phyloP scores from a whole-genome alignment of 202 grass and related monocot genomes.

The Elaeis oleifera region DNA sequence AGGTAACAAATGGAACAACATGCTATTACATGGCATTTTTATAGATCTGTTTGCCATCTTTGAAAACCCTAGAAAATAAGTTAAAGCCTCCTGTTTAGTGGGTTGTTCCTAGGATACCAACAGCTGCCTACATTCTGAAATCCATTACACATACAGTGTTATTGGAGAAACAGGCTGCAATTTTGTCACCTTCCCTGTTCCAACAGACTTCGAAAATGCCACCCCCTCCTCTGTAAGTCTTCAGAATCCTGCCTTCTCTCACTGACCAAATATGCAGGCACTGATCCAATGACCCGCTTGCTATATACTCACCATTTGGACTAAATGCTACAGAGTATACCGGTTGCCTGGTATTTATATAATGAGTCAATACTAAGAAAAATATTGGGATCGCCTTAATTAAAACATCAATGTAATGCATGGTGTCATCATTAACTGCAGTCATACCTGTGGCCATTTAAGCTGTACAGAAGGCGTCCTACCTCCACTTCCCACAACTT shows the following conservation, averaged over 20 bases:
- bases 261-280: constrained; percentile 96
- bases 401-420: constrained; percentile 1
- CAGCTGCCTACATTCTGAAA: constrained; percentile 55
- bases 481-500: constrained; percentile 92
- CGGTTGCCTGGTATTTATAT: constrained; percentile 47
- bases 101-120: too few relatives aligned
- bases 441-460: constrained; percentile 78
- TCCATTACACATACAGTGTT: constrained; percentile 91
- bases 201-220: constrained; percentile 99
- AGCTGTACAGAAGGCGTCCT: constrained; percentile 72
- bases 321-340: constrained; percentile 97
- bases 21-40: too few relatives aligned
- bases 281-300: constrained; percentile 88
- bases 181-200: constrained; percentile 97
- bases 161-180: constrained; percentile 91
- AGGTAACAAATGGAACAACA: too few relatives aligned
- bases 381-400: neutral
- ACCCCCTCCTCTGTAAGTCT: constrained; percentile 75
- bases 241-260: constrained; percentile 83
- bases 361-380: neutral
- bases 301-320: constrained; percentile 84
- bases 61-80: too few relatives aligned
- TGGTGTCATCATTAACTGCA: neutral
- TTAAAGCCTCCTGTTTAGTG: too few relatives aligned
- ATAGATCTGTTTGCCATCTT: too few relatives aligned